Conservation (phyloP, 2,329 filamentous ascomycete species). For the Cryphonectria parasitica region DNA sequence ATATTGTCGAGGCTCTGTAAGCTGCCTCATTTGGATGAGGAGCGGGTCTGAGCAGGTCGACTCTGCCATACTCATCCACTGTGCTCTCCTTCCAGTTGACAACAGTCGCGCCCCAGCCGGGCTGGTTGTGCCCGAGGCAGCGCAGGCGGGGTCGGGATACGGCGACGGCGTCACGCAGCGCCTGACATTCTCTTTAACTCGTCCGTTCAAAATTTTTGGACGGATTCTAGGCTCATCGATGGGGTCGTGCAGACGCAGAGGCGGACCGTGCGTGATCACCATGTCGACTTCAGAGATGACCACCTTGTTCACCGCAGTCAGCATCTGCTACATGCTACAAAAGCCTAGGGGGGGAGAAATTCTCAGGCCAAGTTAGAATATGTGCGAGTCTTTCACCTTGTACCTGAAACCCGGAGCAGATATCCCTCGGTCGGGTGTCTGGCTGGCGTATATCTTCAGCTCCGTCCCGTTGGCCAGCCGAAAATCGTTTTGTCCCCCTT, state of each 20-base stretch:
- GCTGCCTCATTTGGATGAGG: neutral
- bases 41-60: neutral
- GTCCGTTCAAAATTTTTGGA: slow-evolving; percentile 46
- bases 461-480: slow-evolving; percentile 45
- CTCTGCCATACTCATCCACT: neutral
- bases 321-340: neutral
- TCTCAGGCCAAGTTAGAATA: slow-evolving; percentile 29
- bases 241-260: slow-evolving; percentile 16
- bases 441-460: slow-evolving; percentile 50
- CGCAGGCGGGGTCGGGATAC: slow-evolving; percentile 39
- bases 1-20: neutral
- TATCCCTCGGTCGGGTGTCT: slow-evolving; percentile 43
- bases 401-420: slow-evolving; percentile 50
- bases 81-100: slow-evolving; percentile 49
- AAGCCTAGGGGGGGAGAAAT: no score
- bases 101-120: slow-evolving; percentile 45
- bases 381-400: slow-evolving; percentile 33
- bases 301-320: neutral
- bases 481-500: slow-evolving; percentile 48
- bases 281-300: slow-evolving; percentile 37
- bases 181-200: slow-evolving; percentile 38
- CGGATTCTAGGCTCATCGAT: neutral
- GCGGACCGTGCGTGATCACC: slow-evolving; percentile 43
- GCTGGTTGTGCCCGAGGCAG: slow-evolving; percentile 44
- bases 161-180: slow-evolving; percentile 38